Percentiles rank a stretch among this genome's conserved stretches.
Conservation (phyloP, 352 stramenopile genomes). For the Pythium vanterpoolii region DNA sequence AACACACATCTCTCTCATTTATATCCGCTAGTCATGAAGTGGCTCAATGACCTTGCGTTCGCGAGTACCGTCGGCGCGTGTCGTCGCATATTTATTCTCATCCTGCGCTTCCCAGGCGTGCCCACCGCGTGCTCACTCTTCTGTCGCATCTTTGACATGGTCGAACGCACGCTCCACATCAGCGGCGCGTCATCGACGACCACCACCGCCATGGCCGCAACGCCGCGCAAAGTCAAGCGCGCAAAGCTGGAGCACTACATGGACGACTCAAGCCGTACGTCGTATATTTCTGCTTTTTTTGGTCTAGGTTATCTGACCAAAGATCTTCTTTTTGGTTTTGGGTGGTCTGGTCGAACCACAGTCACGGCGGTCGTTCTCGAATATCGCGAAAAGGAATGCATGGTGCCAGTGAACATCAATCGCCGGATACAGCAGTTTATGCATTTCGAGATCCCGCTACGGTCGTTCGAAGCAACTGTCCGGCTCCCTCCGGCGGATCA, state of each 20-base stretch:
- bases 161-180: conserved; percentile 63
- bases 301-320: too few species aligned
- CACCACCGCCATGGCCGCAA: conserved; percentile 21
- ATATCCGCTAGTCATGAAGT: conserved; percentile 33
- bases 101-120: conserved; percentile 73
- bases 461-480: conserved; percentile 83
- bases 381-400: conserved; percentile 84
- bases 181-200: neutral
- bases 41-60: conserved; percentile 53
- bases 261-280: conserved; percentile 63
- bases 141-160: conserved; percentile 60
- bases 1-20: too few species aligned
- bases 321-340: too few species aligned
- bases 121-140: conserved; percentile 67
- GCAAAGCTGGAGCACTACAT: conserved; percentile 47
- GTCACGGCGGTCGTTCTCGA: conserved; percentile 84
- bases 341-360: too few species aligned
- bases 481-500: conserved; percentile 42
- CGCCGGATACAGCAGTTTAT: conserved; percentile 85
- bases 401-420: conserved; percentile 80
- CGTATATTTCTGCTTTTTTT: neutral
- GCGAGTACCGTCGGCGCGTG: conserved; percentile 51
- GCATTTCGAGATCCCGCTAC: conserved; percentile 83
- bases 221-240: conserved; percentile 19
- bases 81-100: conserved; percentile 65